Conservation (phyloP, 2,329 filamentous ascomycete genomes). For the Aspergillus glaucus region DNA sequence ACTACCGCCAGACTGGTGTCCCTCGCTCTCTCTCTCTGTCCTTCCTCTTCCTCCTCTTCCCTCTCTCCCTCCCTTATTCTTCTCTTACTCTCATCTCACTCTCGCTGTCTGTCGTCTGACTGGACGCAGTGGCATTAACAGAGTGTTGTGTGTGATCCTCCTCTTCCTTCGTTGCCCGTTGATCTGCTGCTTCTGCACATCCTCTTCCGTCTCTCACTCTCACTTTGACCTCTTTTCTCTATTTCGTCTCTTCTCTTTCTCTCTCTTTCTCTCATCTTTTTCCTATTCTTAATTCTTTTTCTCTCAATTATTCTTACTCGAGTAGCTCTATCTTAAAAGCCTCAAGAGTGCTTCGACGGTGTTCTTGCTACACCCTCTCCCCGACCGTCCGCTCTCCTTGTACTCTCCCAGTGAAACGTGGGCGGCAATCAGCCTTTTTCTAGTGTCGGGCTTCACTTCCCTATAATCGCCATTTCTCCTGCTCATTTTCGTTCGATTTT, state of each 20-base stretch:
- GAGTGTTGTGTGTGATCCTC: no score
- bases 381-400: neutral
- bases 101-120: no score
- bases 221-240: neutral
- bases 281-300: neutral
- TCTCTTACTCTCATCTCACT: neutral
- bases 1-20: constrained; percentile 4
- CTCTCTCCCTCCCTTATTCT: neutral
- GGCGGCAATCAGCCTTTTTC: neutral
- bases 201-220: neutral
- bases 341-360: no score
- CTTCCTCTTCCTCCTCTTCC: no score
- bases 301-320: neutral
- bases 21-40: neutral
- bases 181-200: neutral
- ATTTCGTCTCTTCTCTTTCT: neutral
- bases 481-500: neutral
- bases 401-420: neutral
- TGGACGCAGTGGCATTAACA: no score
- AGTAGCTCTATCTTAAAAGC: no score
- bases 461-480: neutral
- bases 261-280: neutral
- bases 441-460: neutral
- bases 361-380: neutral
- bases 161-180: constrained; percentile 5